Base-by-base conservation (phyloP, 2,329 filamentous ascomycete species). In the Zymoseptoria pseudotritici region DNA sequence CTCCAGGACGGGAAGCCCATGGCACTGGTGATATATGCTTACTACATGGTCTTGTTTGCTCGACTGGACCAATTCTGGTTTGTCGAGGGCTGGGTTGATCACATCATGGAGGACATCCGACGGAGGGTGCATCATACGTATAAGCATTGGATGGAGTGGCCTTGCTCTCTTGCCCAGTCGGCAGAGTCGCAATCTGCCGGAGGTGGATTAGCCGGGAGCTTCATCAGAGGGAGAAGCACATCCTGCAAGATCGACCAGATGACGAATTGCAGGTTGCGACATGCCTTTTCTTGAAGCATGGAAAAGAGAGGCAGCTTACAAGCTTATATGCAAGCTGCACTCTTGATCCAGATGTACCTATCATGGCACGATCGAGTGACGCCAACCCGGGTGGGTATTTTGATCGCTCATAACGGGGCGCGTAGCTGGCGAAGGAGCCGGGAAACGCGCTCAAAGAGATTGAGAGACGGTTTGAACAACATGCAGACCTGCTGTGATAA, bases 11-110 rank as follows among this genome's bases (percentile, higher is more conserved):
- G 58, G 8, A 26, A 56, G 3, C 62, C 62, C 0, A 61, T 65
- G 58, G 64, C 64, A 1, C 29, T 66, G 10, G 64, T 63, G 9
- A 61, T 66, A 10, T 50, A 65, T 9, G 62, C 62, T 3, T 61
- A 66, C 24, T 63, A 59, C 22, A 50, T 59, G 19, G 59, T 63
- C 6, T 26, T 66, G 1, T 36, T 66, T 31, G 51, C 57, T 4
- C 54, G 58, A 49, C 53, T 63, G 11, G 56, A 61, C 46, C 36
- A 60, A 20, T 29, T 55, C 20, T 66, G 62, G 64, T 66, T 65
- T 36, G 31, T 66, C 13, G 52, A 65, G 3, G 62, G 64, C 4
- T 66, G 64, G 64, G 55, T 58, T 0, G 9, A n/a, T 4, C 62
- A 66, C 50, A 63, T 66, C 5, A 58, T 65, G 56, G 49, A 24